Base-by-base conservation (phyloP, 225 moss, liverwort and hornwort genomes). In the Antitrichia curtipendula region DNA sequence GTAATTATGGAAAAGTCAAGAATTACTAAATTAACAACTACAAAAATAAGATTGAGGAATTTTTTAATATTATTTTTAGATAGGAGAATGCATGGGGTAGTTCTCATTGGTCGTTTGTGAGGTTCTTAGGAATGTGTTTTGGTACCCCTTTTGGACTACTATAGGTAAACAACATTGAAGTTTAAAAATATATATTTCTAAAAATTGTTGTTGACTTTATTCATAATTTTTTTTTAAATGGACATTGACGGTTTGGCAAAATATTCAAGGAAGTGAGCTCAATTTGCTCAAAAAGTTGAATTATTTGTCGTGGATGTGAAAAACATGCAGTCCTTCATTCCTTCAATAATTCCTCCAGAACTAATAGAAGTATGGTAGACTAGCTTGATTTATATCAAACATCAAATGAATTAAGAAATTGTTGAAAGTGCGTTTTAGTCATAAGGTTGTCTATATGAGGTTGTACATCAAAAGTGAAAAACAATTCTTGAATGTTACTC, bases 151-250 rank as follows among this genome's bases (percentile, higher is more conserved):
- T 47, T 47, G 11, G 4, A 73, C 4, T 47, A 10, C 2, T 73
- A 11, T 18, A 47, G 11, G 4, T 47, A 3, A 47, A 47, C 0
- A 45, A 0, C 0, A 29, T 0, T 10, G 29, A 72, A 3, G 1
- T 47, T 31, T 0, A 10, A 17, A 17, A 29, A 17, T n/a, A n/a
- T n/a, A 2, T 10, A 45, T 45, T 45, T 45, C 17, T 45, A 11
- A 11, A 73, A 73, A 3, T 17, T 43, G 1, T 43, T 27, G 13
- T 45, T 45, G 29, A 47, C 6, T 45, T 45, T 72, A 17, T 7
- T 45, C 10, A 28, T 0, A 2, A 45, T 5, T 9, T 45, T 17
- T 27, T 9, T 45, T 10, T 16, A 40, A 3, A 21, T 41, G 5
- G 27, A 16, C 10, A 72, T 0, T 29, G 2, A 31, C 1, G 10